These are phyloP conservation scores for Diaporthe vexans DNA, from an alignment of 2,329 filamentous ascomycete genomes.

Conservation along the genomic window DNA sequence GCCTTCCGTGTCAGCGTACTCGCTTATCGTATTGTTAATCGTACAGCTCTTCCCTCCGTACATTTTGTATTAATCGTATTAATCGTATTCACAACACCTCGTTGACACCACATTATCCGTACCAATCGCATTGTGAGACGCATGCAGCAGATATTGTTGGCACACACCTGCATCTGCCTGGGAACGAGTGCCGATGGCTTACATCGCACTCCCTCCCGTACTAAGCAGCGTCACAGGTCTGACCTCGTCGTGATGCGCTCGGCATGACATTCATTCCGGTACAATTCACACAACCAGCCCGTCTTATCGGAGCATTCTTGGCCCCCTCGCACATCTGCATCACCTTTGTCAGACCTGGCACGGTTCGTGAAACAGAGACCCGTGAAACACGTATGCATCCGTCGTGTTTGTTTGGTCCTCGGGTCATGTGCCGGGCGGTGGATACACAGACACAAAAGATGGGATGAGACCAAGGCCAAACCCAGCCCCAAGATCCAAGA, in stretches of 20 bases:
- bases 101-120: neutral
- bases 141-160: neutral
- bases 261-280: neutral
- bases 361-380: neutral
- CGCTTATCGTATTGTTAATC: neutral
- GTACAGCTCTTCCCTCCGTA: neutral
- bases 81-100: neutral
- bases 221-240: too few relatives aligned
- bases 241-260: neutral
- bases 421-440: conserved; percentile 6
- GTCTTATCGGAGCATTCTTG: neutral
- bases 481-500: neutral
- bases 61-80: neutral
- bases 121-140: neutral
- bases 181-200: neutral
- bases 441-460: neutral
- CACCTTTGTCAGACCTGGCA: neutral
- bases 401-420: conserved; percentile 3
- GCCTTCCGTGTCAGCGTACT: neutral
- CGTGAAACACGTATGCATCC: neutral
- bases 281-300: neutral
- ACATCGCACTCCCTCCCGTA: too few relatives aligned
- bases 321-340: too few relatives aligned
- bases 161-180: neutral
- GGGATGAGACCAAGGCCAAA: conserved; percentile 32